Percentiles rank a stretch among this genome's conserved stretches.
Conservation (phyloP, 768 basidiomycete genomes). For the Termitomyces sp. region DNA sequence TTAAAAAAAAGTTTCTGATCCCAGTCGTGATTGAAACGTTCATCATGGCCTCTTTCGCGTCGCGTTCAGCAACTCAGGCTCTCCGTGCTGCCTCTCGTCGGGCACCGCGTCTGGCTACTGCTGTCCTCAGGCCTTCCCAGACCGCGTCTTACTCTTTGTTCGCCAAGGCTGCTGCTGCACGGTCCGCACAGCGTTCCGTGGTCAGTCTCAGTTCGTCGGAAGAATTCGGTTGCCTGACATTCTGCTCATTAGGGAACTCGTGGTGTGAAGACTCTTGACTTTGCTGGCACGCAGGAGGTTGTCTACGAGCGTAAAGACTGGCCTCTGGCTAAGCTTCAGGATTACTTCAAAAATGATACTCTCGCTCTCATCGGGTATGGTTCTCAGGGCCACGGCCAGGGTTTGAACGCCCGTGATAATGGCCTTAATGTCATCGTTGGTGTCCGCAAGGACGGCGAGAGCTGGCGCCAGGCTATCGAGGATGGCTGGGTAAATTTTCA, state of each 20-base stretch:
- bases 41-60: constrained; percentile 60
- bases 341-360: constrained; percentile 99
- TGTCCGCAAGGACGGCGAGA: constrained; percentile 94
- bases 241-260: constrained; percentile 43
- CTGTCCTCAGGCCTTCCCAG: constrained; percentile 36
- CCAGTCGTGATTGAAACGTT: constrained; percentile 13
- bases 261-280: constrained; percentile 93
- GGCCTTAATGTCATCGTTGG: constrained; percentile 98
- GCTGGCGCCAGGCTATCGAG: constrained; percentile 91
- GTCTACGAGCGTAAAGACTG: constrained; percentile 97
- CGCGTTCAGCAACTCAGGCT: constrained; percentile 57
- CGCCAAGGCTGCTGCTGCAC: constrained; percentile 38
- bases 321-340: constrained; percentile 96
- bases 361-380: constrained; percentile 99
- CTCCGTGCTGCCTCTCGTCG: constrained; percentile 65
- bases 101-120: constrained; percentile 43
- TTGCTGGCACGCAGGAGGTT: constrained; percentile 88
- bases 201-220: constrained; percentile 16
- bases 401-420: constrained; percentile 98
- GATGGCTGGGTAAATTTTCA: constrained; percentile 80
- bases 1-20: constrained; percentile 15
- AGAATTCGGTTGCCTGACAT: constrained; percentile 6
- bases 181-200: constrained; percentile 27
- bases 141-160: constrained; percentile 68
- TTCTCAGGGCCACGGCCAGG: constrained; percentile 98